A percentile compares a stretch with the other conserved stretches of the same genome.
Evolutionary conservation across 306 rosid genomes (phyloP).

Genomic region (Hylodesmum podocarpum): DNA sequence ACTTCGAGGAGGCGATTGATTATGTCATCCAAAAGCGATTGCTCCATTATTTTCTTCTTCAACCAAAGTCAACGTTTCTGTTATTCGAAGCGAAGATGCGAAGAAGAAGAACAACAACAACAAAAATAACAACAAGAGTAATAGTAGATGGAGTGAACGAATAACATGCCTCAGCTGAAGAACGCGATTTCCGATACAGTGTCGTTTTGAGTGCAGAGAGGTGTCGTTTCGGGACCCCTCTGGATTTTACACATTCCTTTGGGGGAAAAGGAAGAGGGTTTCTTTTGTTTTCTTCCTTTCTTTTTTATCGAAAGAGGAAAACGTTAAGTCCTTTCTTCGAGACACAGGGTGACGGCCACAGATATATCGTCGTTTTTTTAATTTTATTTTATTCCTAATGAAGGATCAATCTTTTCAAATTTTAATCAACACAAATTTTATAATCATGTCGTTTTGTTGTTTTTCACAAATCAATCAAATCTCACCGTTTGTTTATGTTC

Average conservation of each 20-base stretch:
- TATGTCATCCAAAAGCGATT: constrained; percentile 73
- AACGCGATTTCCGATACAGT: not conserved
- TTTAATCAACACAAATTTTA: no score
- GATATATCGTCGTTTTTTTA: not conserved
- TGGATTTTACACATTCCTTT: not conserved
- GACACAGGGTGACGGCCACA: not conserved
- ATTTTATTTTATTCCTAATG: no score
- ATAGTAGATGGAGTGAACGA: not conserved
- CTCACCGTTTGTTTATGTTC: no score
- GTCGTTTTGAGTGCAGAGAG: constrained; percentile 26
- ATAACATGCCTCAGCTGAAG: constrained; percentile 30
- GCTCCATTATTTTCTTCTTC: constrained; percentile 56
- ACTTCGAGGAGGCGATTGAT: constrained; percentile 81
- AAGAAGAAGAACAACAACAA: not conserved
- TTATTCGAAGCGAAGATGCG: not conserved
- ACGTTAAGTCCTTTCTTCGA: not conserved
- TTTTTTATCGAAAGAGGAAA: not conserved
- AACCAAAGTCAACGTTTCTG: constrained; percentile 21
- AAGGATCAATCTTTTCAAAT: no score
- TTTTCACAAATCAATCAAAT: no score
- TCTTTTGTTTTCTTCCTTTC: not conserved
- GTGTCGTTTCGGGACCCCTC: constrained; percentile 32
- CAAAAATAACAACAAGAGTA: not conserved
- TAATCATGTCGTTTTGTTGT: no score
- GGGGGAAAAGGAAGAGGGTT: not conserved